These are phyloP conservation scores for Steccherinum ochraceum DNA, from an alignment of 768 basidiomycete genomes.

Conservation along the genomic window DNA sequence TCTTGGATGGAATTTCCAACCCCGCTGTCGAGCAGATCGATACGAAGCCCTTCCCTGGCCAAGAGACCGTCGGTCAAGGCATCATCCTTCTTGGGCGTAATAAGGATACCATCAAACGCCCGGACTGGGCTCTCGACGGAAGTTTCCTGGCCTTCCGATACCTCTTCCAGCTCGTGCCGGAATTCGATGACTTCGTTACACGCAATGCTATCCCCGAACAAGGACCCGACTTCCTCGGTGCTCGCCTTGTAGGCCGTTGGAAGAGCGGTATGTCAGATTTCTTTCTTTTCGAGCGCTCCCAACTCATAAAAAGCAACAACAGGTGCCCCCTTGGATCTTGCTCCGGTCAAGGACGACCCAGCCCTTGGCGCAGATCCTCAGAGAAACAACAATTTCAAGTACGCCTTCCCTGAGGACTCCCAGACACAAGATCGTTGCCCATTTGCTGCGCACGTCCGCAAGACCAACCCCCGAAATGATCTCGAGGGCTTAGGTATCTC, in stretches of 20 bases:
- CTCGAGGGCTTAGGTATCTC: slow-evolving; percentile 13
- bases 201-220: slow-evolving; percentile 15
- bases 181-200: slow-evolving; percentile 24
- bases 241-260: slow-evolving; percentile 28
- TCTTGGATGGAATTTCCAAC: slow-evolving; percentile 25
- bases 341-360: slow-evolving; percentile 20
- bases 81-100: slow-evolving; percentile 18
- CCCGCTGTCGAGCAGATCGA: slow-evolving; percentile 24
- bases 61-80: slow-evolving; percentile 21
- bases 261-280: slow-evolving; percentile 23
- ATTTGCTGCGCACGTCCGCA: slow-evolving; percentile 24
- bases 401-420: slow-evolving; percentile 15
- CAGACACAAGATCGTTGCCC: slow-evolving; percentile 21
- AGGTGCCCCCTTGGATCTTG: slow-evolving; percentile 24
- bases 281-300: no score
- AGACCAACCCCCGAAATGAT: slow-evolving; percentile 23
- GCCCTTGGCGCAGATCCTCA: slow-evolving; percentile 20
- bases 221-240: slow-evolving; percentile 26
- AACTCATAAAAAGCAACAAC: no score
- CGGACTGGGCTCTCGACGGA: slow-evolving; percentile 24
- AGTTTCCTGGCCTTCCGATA: slow-evolving; percentile 27
- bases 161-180: slow-evolving; percentile 28
- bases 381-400: slow-evolving; percentile 25
- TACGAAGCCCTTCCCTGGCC: slow-evolving; percentile 14
- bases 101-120: slow-evolving; percentile 21